Evolutionary conservation across 345 rosid species (phyloP), one percentile per base, ranked within the genome.

Genomic region (Syzygium grande): DNA sequence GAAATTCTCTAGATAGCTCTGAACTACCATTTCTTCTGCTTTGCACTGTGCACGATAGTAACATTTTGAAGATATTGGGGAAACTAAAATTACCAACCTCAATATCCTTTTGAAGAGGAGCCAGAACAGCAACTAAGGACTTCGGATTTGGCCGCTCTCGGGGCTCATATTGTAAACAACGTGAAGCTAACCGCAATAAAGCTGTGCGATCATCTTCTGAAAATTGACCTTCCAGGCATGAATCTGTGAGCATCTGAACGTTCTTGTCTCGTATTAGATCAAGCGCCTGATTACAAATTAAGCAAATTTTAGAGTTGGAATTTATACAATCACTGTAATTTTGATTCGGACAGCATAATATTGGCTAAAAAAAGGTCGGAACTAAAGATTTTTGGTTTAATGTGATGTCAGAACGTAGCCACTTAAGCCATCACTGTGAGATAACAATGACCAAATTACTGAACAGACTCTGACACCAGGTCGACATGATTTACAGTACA

Each of bases 181-280:
- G 91, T 56, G 99, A 96, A 87, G 99, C 99, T 89, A 98, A 90
- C 51, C 99, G 96, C 78, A 98, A 94, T 87, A 96, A 92, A 89
- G 96, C 99, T 80, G 99, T 94, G 46, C 98, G 98, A n/a, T 98
- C 99, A 58, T 93, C 97, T 86, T 91, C 92, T 46, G 96, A 93
- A 90, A 95, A 95, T 83, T 96, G 97, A 63, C 99, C 99, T 93
- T 94, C 96, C 91, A 98, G 93, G 93, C 99, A 96, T 86, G 99
- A 98, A 91, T 98, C 99, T 51, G 95, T 94, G 87, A 98, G 91
- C 97, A 92, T 95, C 90, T 95, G 97, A 91, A 98, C 92, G 89
- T 98, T 96, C 90, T 96, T 94, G 90, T 96, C 98, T 79, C 98
- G 93, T 91, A 98, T 98, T 89, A 98, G 93, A 91, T 97, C 99